Evolutionary conservation across 495 filamentous ascomycete species (phyloP).

Genomic region (Penicillium alfredii): DNA sequence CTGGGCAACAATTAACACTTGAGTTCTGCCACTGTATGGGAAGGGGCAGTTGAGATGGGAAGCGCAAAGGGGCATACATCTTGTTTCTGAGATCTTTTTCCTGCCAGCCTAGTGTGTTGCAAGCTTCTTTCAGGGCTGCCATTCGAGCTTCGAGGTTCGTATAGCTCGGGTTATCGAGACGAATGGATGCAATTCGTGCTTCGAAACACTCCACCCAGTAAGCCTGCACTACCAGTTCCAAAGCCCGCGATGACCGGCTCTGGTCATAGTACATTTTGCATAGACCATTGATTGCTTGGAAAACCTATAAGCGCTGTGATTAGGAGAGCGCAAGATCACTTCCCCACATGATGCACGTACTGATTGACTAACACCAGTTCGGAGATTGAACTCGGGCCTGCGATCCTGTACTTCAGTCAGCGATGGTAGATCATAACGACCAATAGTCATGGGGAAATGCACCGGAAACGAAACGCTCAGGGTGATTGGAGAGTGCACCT

Average conservation of each 20-base stretch:
- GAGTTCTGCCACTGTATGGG: no score
- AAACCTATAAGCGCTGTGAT: no score
- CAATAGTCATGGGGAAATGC: not conserved
- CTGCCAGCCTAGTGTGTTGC: conserved; percentile 13
- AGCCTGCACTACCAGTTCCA: conserved; percentile 22
- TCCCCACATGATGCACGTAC: conserved; percentile 9
- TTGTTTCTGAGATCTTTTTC: conserved; percentile 20
- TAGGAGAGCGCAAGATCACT: no score
- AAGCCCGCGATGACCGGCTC: conserved; percentile 19
- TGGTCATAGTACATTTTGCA: conserved; percentile 21
- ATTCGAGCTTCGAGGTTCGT: conserved; percentile 15
- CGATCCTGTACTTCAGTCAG: conserved; percentile 10
- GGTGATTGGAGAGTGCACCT: conserved; percentile 13
- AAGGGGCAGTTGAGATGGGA: no score
- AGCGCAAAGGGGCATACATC: conserved; percentile 11
- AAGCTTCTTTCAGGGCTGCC: conserved; percentile 17
- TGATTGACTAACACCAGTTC: conserved; percentile 14
- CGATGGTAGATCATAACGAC: not conserved
- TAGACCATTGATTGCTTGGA: conserved; percentile 15
- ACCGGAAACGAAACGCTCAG: conserved; percentile 10
- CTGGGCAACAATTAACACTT: conserved; percentile 3
- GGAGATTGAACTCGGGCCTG: conserved; percentile 12
- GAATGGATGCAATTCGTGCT: no score
- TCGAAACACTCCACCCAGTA: conserved; percentile 22
- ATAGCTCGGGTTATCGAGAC: conserved; percentile 9